Conservation (phyloP, 2,329 filamentous ascomycete genomes). For the Nectriaceae sp. region DNA sequence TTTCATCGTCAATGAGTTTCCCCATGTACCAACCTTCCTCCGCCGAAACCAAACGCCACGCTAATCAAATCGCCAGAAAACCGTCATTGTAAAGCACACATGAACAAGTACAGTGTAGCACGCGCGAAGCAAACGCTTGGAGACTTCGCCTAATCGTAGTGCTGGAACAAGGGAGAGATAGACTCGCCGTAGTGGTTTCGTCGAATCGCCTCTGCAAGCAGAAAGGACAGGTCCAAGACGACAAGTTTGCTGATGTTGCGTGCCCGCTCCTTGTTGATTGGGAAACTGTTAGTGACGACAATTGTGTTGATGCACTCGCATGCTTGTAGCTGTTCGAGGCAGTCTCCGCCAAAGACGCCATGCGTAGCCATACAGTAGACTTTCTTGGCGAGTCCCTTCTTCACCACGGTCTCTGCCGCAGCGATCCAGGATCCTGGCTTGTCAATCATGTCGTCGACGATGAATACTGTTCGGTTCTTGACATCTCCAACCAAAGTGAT, state of each 20-base stretch:
- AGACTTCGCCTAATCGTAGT: conserved; percentile 51
- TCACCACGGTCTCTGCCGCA: conserved; percentile 93
- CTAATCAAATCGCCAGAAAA: conserved; percentile 27
- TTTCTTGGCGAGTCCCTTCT: conserved; percentile 85
- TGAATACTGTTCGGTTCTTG: conserved; percentile 82
- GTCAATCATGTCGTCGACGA: conserved; percentile 99
- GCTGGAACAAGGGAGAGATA: conserved; percentile 70
- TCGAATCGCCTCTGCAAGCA: conserved; percentile 89
- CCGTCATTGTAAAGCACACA: conserved; percentile 16
- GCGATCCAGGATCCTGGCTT: conserved; percentile 97
- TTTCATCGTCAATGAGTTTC: conserved; percentile 11
- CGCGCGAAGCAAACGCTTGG: conserved; percentile 9
- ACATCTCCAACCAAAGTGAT: conserved; percentile 98
- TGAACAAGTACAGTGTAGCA: conserved; percentile 6
- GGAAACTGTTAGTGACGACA: conserved; percentile 96
- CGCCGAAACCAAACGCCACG: conserved; percentile 36
- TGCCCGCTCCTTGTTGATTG: conserved; percentile 75
- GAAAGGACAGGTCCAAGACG: conserved; percentile 82
- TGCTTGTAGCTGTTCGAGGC: conserved; percentile 83
- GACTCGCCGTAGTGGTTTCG: conserved; percentile 96
- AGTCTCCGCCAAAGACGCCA: conserved; percentile 88
- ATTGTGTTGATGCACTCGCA: conserved; percentile 94
- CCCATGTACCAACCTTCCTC: conserved; percentile 21
- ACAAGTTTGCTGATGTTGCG: conserved; percentile 79
- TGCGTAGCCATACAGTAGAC: conserved; percentile 99